phyloP scores from a whole-genome alignment of 345 rosid genomes.

The Ricinus communis region DNA sequence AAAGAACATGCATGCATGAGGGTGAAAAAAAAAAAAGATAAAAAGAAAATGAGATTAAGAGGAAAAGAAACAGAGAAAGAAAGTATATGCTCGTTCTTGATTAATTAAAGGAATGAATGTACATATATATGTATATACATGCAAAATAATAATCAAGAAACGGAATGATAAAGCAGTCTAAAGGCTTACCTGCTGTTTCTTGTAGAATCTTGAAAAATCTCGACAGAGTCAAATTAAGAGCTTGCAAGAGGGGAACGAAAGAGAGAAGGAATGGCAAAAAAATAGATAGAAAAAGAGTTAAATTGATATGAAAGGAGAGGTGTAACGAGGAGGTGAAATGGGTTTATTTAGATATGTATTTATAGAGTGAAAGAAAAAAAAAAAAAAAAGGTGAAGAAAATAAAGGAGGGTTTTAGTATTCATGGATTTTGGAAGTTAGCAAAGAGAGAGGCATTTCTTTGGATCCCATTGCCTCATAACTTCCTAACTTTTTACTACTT shows the following conservation, averaged over 20 bases:
- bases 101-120: neutral
- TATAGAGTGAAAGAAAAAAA: neutral
- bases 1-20: neutral
- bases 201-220: neutral
- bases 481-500: constrained; percentile 1
- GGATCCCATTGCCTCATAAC: constrained; percentile 13
- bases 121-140: neutral
- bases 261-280: neutral
- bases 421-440: constrained; percentile 20
- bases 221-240: neutral
- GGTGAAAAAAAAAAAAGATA: neutral
- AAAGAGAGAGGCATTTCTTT: neutral
- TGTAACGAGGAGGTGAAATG: too few relatives aligned
- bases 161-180: neutral
- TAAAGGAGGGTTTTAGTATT: neutral
- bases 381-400: too few relatives aligned
- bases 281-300: neutral
- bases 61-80: too few relatives aligned
- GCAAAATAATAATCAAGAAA: neutral
- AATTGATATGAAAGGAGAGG: neutral
- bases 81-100: neutral
- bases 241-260: neutral
- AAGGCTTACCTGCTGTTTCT: neutral
- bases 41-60: too few relatives aligned
- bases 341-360: neutral